A percentile compares a stretch with the other conserved stretches of the same genome.
These are phyloP conservation scores for Leucosporidium yakuticum DNA, from an alignment of 768 basidiomycete genomes.

Conservation along the genomic window DNA sequence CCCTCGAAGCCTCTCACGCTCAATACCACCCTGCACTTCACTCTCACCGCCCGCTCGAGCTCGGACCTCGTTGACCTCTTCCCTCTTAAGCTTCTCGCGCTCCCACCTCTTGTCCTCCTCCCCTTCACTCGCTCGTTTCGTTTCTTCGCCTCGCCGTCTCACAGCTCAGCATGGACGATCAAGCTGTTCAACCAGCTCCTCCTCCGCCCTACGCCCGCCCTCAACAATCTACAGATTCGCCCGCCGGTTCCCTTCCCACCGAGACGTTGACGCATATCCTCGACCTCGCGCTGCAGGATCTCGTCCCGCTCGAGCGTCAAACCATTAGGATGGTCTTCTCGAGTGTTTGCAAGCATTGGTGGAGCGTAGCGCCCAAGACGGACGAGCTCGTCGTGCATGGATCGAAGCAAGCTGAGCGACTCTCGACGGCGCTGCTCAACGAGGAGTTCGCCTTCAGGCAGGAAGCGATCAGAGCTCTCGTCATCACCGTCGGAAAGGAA, in stretches of 20 bases:
- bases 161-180: conserved; percentile 85
- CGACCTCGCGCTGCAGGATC: too few species aligned
- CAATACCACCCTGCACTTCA: not conserved
- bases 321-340: too few species aligned
- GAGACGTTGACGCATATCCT: too few species aligned
- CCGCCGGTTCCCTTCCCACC: not conserved
- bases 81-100: not conserved
- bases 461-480: too few species aligned
- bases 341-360: too few species aligned
- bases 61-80: not conserved
- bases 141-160: conserved; percentile 21
- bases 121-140: not conserved
- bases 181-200: conserved; percentile 87
- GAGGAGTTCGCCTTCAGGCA: too few species aligned
- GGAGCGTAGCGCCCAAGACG: too few species aligned
- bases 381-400: too few species aligned
- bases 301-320: too few species aligned
- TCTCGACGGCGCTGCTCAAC: too few species aligned
- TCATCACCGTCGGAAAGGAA: too few species aligned
- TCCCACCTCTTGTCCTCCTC: not conserved
- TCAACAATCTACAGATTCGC: conserved; percentile 21
- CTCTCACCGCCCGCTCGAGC: not conserved
- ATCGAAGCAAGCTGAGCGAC: too few species aligned
- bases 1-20: not conserved
- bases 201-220: conserved; percentile 43